A percentile compares a stretch with the other conserved stretches of the same genome.
Evolutionary conservation across 805 yeast species (phyloP).

Genomic region (Vanderwaltozyma polyspora): DNA sequence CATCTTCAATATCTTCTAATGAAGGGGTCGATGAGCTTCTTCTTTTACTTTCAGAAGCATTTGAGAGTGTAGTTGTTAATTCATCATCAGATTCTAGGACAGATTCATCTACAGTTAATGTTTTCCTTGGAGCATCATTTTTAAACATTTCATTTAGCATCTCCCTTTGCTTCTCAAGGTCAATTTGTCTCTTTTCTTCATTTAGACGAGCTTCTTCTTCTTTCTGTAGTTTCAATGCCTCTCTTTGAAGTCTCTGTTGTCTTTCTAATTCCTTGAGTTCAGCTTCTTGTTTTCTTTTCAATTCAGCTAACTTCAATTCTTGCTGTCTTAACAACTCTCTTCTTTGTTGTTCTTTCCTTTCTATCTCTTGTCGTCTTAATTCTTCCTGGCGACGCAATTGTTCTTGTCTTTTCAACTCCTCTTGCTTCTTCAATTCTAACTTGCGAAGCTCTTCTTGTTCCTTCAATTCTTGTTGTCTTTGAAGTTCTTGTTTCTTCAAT

Average conservation of each 20-base stretch:
- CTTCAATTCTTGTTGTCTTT: too few species aligned
- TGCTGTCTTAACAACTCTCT: conserved; percentile 2
- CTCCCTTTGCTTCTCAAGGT: neutral
- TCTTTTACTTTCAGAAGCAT: neutral
- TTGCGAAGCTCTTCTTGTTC: too few species aligned
- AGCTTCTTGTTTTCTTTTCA: conserved; percentile 3
- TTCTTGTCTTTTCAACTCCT: too few species aligned
- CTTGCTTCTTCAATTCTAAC: too few species aligned
- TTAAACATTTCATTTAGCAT: conserved; percentile 1
- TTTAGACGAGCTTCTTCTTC: conserved; percentile 2
- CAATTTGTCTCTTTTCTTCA: neutral
- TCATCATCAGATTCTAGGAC: too few species aligned
- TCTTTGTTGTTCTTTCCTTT: conserved; percentile 2
- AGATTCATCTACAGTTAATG: too few species aligned
- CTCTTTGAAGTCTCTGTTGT: conserved; percentile 1
- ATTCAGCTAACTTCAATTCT: neutral
- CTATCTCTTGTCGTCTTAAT: too few species aligned
- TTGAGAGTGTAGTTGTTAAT: neutral
- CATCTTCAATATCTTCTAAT: conserved; percentile 28
- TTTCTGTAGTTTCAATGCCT: conserved; percentile 1
- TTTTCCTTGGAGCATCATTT: too few species aligned
- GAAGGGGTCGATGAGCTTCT: conserved; percentile 11
- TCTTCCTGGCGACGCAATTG: too few species aligned
- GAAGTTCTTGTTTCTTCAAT: neutral
- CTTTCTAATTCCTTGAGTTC: conserved; percentile 3